A percentile compares a stretch with the other conserved stretches of the same genome.
Evolutionary conservation across 192 early-diverging fungal species (phyloP).

Genomic region (Linnemannia elongata): DNA sequence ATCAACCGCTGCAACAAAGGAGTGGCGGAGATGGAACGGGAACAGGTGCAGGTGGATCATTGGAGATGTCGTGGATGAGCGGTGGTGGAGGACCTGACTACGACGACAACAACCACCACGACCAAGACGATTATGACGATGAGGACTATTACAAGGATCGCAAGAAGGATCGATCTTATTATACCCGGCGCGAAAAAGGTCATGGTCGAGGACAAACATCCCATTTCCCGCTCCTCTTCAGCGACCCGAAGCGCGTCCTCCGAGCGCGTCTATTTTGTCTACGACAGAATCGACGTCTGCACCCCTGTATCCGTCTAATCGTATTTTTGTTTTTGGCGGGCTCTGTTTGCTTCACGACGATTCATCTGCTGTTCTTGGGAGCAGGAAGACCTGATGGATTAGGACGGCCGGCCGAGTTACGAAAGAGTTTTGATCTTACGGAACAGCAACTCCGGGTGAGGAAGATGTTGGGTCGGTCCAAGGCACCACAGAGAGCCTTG

Average conservation of each 20-base stretch:
- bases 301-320: conserved; percentile 30
- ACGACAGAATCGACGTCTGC: conserved; percentile 34
- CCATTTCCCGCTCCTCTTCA: conserved; percentile 7
- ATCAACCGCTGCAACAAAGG: not conserved
- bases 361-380: conserved; percentile 31
- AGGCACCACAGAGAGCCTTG: not conserved
- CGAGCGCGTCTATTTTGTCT: conserved; percentile 35
- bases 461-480: not conserved
- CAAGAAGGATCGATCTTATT: conserved; percentile 18
- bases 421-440: conserved; percentile 30
- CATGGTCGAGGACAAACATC: not conserved
- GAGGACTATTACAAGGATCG: conserved; percentile 5
- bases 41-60: not conserved
- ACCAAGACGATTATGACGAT: conserved; percentile 15
- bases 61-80: conserved; percentile 10
- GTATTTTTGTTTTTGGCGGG: conserved; percentile 30
- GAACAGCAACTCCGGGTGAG: conserved; percentile 23
- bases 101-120: not conserved
- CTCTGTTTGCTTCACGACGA: conserved; percentile 45
- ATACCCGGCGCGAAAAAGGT: not conserved
- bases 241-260: conserved; percentile 19
- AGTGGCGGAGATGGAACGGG: not conserved
- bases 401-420: not conserved
- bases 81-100: not conserved
- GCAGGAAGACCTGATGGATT: not conserved